A percentile compares a stretch with the other conserved stretches of the same genome.
Evolutionary conservation across 192 early-diverging fungal species (phyloP).

Genomic region (Kickxella alabastrina): DNA sequence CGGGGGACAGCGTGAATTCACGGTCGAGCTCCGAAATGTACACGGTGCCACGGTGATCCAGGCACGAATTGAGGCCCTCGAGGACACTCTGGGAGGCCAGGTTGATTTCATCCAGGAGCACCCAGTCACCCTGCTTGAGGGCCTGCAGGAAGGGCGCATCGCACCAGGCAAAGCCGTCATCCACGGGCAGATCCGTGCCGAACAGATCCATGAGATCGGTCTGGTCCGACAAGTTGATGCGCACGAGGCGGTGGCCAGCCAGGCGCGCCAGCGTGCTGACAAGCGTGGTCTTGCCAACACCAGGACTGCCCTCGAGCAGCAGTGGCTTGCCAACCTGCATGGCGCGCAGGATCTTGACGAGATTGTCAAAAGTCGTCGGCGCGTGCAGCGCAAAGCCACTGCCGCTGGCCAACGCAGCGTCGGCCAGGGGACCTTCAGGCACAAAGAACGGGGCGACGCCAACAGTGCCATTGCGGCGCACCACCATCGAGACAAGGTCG

Average conservation of each 20-base stretch:
- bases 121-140: conserved; percentile 95
- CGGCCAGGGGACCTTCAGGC: conserved; percentile 51
- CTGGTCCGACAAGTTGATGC: conserved; percentile 98
- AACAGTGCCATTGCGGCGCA: conserved; percentile 44
- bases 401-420: conserved; percentile 40
- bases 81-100: conserved; percentile 97
- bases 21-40: conserved; percentile 95
- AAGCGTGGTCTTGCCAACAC: conserved; percentile 94
- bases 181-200: conserved; percentile 94
- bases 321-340: conserved; percentile 90
- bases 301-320: conserved; percentile 93
- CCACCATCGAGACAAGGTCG: conserved; percentile 8
- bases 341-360: conserved; percentile 78
- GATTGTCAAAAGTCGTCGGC: conserved; percentile 87
- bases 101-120: conserved; percentile 95
- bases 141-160: conserved; percentile 96
- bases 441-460: conserved; percentile 83
- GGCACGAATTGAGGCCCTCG: conserved; percentile 97
- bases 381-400: conserved; percentile 79
- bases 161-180: conserved; percentile 88
- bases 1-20: conserved; percentile 70
- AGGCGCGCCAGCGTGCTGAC: conserved; percentile 74
- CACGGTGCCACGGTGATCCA: conserved; percentile 94
- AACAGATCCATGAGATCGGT: conserved; percentile 98
- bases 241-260: conserved; percentile 79